A percentile compares a stretch with the other conserved stretches of the same genome.
These are phyloP conservation scores for Cantharellus cinnabarinus DNA, from an alignment of 768 basidiomycete genomes.

Conservation along the genomic window DNA sequence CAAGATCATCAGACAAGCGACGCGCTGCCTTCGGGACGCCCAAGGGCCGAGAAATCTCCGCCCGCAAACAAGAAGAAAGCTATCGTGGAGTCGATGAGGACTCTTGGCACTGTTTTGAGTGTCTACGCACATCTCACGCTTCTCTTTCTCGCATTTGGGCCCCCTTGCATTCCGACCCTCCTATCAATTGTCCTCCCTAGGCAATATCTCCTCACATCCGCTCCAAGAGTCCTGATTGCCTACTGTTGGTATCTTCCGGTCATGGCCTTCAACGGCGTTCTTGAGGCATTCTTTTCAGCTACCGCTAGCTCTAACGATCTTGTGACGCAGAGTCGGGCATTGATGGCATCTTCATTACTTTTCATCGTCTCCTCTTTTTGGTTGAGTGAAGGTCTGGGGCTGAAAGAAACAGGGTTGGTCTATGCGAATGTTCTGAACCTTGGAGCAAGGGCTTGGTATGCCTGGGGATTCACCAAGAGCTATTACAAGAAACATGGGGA, in stretches of 20 bases:
- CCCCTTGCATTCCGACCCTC: conserved; percentile 50
- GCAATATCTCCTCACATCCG: conserved; percentile 39
- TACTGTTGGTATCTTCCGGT: conserved; percentile 78
- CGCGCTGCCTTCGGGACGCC: background rate
- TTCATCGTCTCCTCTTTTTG: conserved; percentile 36
- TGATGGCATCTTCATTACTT: conserved; percentile 25
- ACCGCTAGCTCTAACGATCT: conserved; percentile 50
- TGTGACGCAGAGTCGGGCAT: conserved; percentile 45
- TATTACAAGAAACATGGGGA: conserved; percentile 24
- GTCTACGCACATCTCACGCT: conserved; percentile 48
- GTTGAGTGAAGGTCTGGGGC: conserved; percentile 25
- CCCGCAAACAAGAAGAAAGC: conserved; percentile 20
- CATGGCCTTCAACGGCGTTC: conserved; percentile 71
- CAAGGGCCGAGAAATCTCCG: conserved; percentile 6
- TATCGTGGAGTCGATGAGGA: conserved; percentile 5
- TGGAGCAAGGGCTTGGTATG: conserved; percentile 39
- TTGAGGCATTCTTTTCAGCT: conserved; percentile 80
- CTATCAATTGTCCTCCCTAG: conserved; percentile 45
- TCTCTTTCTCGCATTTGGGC: conserved; percentile 53
- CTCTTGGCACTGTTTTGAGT: conserved; percentile 30
- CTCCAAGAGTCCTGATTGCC: conserved; percentile 50
- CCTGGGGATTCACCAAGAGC: conserved; percentile 25
- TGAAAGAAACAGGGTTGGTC: conserved; percentile 48
- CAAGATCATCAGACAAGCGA: background rate
- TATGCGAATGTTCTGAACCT: conserved; percentile 60